Percentiles rank a stretch among this genome's conserved stretches.
Conservation (phyloP, 306 rosid genomes). For the Myrica gale region DNA sequence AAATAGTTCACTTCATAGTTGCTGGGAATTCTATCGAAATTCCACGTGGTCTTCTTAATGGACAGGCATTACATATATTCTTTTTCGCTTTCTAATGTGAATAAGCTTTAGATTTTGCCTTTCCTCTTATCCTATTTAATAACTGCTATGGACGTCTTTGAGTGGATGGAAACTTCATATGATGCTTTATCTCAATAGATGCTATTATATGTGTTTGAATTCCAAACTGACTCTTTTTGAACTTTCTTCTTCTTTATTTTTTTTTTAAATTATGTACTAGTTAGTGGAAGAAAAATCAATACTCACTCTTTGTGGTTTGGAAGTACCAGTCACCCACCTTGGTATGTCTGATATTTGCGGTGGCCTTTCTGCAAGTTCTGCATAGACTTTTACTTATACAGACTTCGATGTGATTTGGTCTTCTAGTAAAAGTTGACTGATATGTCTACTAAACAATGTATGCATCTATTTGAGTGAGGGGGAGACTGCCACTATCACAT, state of each 20-base stretch:
- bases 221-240: too few relatives aligned
- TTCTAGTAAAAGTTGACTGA: not conserved
- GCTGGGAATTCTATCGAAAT: constrained; percentile 90
- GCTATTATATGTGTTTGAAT: constrained; percentile 12
- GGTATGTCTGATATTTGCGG: too few relatives aligned
- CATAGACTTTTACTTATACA: not conserved
- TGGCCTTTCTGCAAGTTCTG: too few relatives aligned
- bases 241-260: not conserved
- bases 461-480: too few relatives aligned
- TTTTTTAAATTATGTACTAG: not conserved
- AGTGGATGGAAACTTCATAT: not conserved
- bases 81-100: constrained; percentile 13
- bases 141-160: too few relatives aligned
- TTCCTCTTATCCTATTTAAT: constrained; percentile 8
- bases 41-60: constrained; percentile 62
- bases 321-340: not conserved
- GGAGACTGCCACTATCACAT: too few relatives aligned
- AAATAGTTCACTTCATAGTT: constrained; percentile 74
- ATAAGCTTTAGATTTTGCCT: not conserved
- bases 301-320: not conserved
- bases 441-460: not conserved
- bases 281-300: not conserved
- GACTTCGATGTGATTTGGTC: not conserved
- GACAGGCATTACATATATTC: constrained; percentile 60
- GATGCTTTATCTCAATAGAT: not conserved